Conservation (phyloP, 257 asterid genomes). For the Handroanthus guayacan region DNA sequence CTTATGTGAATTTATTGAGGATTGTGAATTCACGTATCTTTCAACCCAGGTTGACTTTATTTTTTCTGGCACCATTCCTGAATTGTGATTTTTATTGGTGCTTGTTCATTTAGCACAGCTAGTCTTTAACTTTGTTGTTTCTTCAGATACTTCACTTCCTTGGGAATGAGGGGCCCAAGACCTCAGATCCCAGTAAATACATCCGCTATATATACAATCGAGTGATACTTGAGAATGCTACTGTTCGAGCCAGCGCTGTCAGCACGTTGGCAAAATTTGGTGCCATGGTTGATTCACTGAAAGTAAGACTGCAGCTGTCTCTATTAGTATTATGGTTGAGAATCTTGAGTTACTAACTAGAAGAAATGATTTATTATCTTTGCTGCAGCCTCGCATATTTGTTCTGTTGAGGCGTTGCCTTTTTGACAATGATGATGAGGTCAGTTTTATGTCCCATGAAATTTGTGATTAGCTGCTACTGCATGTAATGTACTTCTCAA, state of each 20-base stretch:
- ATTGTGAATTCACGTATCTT: conserved; percentile 96
- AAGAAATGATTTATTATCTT: conserved; percentile 28
- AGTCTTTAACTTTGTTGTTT: conserved; percentile 26
- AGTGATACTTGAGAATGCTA: conserved; percentile 91
- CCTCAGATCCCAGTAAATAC: conserved; percentile 92
- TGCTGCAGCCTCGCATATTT: conserved; percentile 89
- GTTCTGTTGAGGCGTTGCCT: conserved; percentile 84
- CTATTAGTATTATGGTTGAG: conserved; percentile 17
- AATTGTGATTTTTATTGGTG: background rate
- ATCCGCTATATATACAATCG: conserved; percentile 90
- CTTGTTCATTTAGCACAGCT: conserved; percentile 18
- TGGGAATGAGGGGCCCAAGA: conserved; percentile 97
- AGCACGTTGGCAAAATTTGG: conserved; percentile 96
- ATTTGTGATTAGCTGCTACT: conserved; percentile 20
- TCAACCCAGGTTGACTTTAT: conserved; percentile 81
- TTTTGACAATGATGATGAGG: conserved; percentile 93
- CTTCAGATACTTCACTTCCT: conserved; percentile 88
- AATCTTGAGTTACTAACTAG: conserved; percentile 33
- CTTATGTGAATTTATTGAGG: conserved; percentile 95
- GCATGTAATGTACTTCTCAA: background rate
- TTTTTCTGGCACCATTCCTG: conserved; percentile 23
- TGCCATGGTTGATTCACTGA: conserved; percentile 82
- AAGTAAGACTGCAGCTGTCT: conserved; percentile 53
- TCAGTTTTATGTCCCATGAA: conserved; percentile 46
- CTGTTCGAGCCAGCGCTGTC: conserved; percentile 95